phyloP scores from a whole-genome alignment of 345 rosid species.

The Sisymbrium irio region DNA sequence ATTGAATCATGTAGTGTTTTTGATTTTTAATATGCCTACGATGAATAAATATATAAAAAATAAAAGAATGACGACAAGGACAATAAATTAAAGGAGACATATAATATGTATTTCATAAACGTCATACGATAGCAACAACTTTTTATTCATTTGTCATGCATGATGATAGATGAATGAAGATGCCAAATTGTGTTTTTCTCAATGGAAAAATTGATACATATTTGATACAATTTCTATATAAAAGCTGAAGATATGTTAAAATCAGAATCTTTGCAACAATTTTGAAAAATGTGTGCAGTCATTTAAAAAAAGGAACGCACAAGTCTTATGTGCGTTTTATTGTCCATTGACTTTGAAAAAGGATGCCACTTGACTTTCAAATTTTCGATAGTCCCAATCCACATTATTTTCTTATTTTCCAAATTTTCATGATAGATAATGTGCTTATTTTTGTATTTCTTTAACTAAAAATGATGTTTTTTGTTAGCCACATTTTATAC shows the following conservation, averaged over 20 bases:
- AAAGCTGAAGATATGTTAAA: not conserved
- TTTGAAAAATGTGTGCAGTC: constrained; percentile 11
- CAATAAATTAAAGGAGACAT: constrained; percentile 18
- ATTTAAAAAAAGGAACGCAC: constrained; percentile 4
- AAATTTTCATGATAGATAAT: not conserved
- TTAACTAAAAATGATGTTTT: not conserved
- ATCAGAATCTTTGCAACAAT: not conserved
- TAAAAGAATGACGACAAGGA: constrained; percentile 26
- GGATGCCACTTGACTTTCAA: constrained; percentile 25
- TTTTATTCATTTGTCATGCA: constrained; percentile 33
- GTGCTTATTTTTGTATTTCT: not conserved
- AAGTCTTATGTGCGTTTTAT: constrained; percentile 21
- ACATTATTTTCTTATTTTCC: not conserved
- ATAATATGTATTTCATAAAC: constrained; percentile 17
- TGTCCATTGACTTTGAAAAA: constrained; percentile 37
- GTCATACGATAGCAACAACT: constrained; percentile 30
- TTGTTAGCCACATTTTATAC: not conserved
- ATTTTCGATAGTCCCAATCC: constrained; percentile 3
- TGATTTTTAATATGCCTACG: not conserved
- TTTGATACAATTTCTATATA: not conserved
- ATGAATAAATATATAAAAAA: not conserved
- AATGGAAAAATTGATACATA: not conserved
- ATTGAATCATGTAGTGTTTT: constrained; percentile 11
- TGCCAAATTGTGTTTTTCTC: not conserved
- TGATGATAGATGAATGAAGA: constrained; percentile 29